Evolutionary conservation across 83 land plant species (phyloP).

Genomic region (Thuja plicata): DNA sequence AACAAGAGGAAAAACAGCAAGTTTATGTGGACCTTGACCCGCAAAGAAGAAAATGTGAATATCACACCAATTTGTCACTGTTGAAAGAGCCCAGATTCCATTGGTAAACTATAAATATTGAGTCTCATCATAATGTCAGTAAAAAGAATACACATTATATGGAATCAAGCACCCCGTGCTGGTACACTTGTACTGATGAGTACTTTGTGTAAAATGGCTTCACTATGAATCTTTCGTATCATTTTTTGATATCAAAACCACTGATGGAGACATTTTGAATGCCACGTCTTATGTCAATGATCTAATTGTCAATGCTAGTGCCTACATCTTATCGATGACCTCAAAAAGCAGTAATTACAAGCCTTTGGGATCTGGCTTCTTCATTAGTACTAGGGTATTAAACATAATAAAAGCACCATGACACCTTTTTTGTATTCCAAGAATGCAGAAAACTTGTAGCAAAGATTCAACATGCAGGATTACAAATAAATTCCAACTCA

Average conservation of each 20-base stretch:
- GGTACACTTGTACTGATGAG: background rate
- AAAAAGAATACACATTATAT: no score
- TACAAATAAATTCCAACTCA: background rate
- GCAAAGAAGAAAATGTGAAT: background rate
- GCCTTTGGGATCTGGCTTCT: background rate
- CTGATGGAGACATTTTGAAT: background rate
- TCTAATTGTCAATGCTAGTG: background rate
- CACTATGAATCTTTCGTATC: background rate
- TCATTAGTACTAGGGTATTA: background rate
- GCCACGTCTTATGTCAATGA: background rate
- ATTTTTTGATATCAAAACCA: background rate
- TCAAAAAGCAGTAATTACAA: background rate
- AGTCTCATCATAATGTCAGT: background rate
- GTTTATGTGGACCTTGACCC: background rate
- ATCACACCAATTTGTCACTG: background rate
- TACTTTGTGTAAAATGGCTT: background rate
- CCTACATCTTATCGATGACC: background rate
- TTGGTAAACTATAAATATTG: background rate
- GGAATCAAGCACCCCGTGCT: background rate
- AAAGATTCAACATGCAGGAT: background rate
- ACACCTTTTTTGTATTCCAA: background rate
- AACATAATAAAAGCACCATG: background rate
- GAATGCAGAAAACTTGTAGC: background rate
- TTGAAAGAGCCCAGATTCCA: background rate
- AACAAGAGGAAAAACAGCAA: background rate